Evolutionary conservation across 106 monocot species (phyloP), one percentile per base, ranked within the genome.

Genomic region (Acorus calamus): DNA sequence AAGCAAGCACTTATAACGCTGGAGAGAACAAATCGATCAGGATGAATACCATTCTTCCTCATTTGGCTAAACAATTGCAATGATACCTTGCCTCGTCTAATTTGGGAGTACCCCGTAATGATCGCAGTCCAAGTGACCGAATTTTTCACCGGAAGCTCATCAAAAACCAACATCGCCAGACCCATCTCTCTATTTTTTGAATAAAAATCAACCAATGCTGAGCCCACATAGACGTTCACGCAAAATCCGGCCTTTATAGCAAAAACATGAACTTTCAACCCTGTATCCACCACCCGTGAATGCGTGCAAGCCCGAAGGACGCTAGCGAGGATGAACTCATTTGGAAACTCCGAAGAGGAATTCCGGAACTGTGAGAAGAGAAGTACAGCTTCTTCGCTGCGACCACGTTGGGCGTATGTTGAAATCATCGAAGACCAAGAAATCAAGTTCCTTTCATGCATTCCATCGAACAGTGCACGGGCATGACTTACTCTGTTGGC

Each of bases 351-450:
- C 2, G 49, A 60, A 4, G 59, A 85, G 43, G 56, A 61, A 42
- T 58, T 70, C 3, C 72, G 55, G 50, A 86, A 86, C 42, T 13
- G 7, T 0, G 67, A 71, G 50, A 88, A 88, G 49, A 88, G 56
- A 0, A 45, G 49, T 11, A 88, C 45, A 4, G 85, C 82, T 11
- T 82, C 71, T 49, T 77, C 70, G 3, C 54, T 45, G 6, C 11
- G 52, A 5, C 59, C 49, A 48, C 68, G 80, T 10, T 81, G 80
- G 10, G 89, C 51, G 57, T 75, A 81, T 69, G 68, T 71, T 41
- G 93, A 86, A 55, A 93, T 81, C 61, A 83, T 50, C 0, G 89
- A 73, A 11, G 89, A 89, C 85, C 78, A 92, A 43, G 92, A 92
- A 43, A 88, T 76, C 43, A 78, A 50, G 50, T 88, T 88, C 51